Conservation (phyloP, 2,329 filamentous ascomycete genomes). For the Colletotrichum filicis region DNA sequence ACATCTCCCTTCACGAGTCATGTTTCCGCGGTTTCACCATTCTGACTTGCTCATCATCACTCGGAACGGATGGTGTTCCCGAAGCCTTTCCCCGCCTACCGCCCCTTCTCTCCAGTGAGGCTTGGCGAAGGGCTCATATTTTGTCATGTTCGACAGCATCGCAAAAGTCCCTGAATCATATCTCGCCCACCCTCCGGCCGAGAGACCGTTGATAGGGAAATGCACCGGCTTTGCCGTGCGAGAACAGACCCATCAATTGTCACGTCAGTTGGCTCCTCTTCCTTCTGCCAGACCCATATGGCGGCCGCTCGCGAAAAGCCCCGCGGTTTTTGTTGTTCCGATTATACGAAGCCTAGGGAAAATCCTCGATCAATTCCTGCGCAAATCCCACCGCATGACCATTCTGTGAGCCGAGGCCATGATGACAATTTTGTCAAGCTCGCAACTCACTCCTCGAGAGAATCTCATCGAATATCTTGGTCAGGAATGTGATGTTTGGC, state of each 20-base stretch:
- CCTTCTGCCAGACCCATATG: neutral
- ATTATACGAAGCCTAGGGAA: neutral
- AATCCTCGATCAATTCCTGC: neutral
- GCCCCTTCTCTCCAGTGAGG: neutral
- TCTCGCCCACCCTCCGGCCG: constrained; percentile 17
- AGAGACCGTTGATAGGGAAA: constrained; percentile 21
- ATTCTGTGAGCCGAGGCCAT: constrained; percentile 5
- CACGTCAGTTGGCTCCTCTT: constrained; percentile 10
- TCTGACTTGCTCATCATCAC: constrained; percentile 19
- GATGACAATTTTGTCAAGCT: neutral
- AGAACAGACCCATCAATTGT: constrained; percentile 23
- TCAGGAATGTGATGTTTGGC: neutral
- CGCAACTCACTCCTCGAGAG: neutral
- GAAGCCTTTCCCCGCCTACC: constrained; percentile 4
- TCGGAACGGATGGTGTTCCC: constrained; percentile 7
- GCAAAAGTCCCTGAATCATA: constrained; percentile 32
- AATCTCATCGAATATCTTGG: neutral
- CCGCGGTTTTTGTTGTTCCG: neutral
- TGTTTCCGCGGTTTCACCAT: constrained; percentile 8
- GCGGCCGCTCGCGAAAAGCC: constrained; percentile 22
- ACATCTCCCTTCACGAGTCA: constrained; percentile 22
- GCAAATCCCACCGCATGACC: neutral
- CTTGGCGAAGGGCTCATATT: constrained; percentile 21
- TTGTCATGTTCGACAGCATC: constrained; percentile 23
- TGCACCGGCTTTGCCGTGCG: constrained; percentile 23